A percentile compares a stretch with the other conserved stretches of the same genome.
Conservation (phyloP, 225 moss, liverwort and hornwort genomes). For the Ulota crispa region DNA sequence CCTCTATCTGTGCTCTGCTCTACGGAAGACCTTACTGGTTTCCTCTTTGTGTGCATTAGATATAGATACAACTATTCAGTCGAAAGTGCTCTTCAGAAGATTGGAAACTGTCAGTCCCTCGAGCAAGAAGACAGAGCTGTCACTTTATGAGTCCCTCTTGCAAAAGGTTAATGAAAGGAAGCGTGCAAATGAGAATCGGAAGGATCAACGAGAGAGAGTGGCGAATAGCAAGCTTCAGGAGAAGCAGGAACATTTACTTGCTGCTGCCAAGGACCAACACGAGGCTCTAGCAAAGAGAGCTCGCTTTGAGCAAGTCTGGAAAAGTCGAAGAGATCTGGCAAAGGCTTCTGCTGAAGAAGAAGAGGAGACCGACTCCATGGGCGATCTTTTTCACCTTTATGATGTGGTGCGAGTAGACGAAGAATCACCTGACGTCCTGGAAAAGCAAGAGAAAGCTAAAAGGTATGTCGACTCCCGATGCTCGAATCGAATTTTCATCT, state of each 20-base stretch:
- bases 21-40: not conserved
- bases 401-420: conserved; percentile 84
- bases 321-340: conserved; percentile 54
- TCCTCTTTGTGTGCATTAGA: conserved; percentile 30
- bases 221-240: conserved; percentile 55
- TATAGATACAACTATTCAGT: conserved; percentile 33
- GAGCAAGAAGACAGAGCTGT: conserved; percentile 46
- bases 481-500: not conserved
- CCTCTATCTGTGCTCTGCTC: not conserved
- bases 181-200: conserved; percentile 46
- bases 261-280: conserved; percentile 63
- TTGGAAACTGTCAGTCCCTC: conserved; percentile 79
- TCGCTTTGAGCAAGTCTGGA: conserved; percentile 93
- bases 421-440: conserved; percentile 55
- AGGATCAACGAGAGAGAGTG: conserved; percentile 43
- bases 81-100: conserved; percentile 78
- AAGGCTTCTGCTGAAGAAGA: conserved; percentile 41
- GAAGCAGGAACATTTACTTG: conserved; percentile 66
- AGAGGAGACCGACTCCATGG: conserved; percentile 43
- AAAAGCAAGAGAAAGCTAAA: conserved; percentile 64
- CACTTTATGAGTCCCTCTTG: conserved; percentile 62
- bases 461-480: conserved; percentile 38
- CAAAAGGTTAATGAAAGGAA: conserved; percentile 66
- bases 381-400: conserved; percentile 75
- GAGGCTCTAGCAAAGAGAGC: conserved; percentile 64